phyloP scores from a whole-genome alignment of 345 rosid species.

The Lumnitzera racemosa region DNA sequence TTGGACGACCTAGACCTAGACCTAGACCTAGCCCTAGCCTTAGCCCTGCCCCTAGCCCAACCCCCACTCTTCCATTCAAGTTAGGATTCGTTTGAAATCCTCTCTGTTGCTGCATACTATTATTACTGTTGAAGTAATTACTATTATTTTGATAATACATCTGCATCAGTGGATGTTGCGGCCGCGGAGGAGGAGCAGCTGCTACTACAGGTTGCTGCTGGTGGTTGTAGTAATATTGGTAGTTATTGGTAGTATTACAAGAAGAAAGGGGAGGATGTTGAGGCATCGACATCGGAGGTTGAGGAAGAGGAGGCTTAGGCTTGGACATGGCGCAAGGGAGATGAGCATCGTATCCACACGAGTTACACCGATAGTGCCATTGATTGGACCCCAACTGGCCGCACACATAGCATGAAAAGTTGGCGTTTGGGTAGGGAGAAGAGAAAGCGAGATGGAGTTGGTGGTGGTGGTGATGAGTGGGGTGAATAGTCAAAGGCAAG shows the following conservation, averaged over 20 bases:
- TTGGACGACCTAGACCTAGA: background rate
- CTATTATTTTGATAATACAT: no score
- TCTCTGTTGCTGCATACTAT: background rate
- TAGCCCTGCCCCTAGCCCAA: no score
- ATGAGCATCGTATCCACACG: slow-evolving; percentile 39
- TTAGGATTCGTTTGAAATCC: slow-evolving; percentile 1
- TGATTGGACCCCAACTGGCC: slow-evolving; percentile 19
- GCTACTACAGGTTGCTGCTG: background rate
- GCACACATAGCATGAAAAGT: slow-evolving; percentile 34
- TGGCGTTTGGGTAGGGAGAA: slow-evolving; percentile 14
- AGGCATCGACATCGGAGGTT: background rate
- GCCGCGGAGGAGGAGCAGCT: background rate
- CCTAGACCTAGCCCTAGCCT: background rate
- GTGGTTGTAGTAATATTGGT: background rate
- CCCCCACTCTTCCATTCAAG: background rate
- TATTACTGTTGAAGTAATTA: background rate
- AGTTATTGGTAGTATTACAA: background rate
- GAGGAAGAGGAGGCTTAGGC: background rate
- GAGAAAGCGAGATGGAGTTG: slow-evolving; percentile 34
- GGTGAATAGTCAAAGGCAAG: slow-evolving; percentile 29
- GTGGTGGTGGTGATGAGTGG: slow-evolving; percentile 25
- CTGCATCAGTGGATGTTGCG: background rate
- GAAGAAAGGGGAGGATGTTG: background rate
- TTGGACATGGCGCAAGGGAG: slow-evolving; percentile 25
- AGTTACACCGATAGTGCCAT: slow-evolving; percentile 38